Conservation (phyloP, 1,139 yeast genomes). For the Nakaseomyces delphensis region DNA sequence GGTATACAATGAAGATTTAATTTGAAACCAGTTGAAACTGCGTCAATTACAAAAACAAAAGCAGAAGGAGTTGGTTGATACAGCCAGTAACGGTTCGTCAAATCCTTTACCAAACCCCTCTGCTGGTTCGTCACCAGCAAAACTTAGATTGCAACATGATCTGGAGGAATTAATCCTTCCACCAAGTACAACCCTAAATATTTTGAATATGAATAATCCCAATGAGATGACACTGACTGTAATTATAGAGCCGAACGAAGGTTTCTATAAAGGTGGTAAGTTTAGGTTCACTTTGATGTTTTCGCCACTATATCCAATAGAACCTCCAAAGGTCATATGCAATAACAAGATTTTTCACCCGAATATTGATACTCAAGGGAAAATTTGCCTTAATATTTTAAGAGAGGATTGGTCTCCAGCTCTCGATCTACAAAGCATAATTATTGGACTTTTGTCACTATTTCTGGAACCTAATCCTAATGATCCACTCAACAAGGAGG, state of each 20-base stretch:
- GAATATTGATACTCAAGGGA: slow-evolving; percentile 82
- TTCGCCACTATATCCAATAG: slow-evolving; percentile 75
- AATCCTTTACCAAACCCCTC: neutral
- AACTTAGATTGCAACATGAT: slow-evolving; percentile 45
- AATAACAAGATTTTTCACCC: slow-evolving; percentile 78
- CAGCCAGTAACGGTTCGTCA: slow-evolving; percentile 6
- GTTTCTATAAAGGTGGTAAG: slow-evolving; percentile 61
- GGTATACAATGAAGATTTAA: too few relatives aligned
- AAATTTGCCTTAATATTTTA: slow-evolving; percentile 80
- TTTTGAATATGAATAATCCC: neutral
- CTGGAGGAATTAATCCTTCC: slow-evolving; percentile 65
- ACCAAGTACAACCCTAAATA: slow-evolving; percentile 44
- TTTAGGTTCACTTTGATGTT: slow-evolving; percentile 61
- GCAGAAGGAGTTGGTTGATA: slow-evolving; percentile 34
- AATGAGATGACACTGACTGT: slow-evolving; percentile 36
- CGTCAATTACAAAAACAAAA: slow-evolving; percentile 53
- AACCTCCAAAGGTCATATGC: slow-evolving; percentile 81
- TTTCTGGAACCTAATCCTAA: slow-evolving; percentile 86
- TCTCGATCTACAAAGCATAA: slow-evolving; percentile 66
- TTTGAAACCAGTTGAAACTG: slow-evolving; percentile 41
- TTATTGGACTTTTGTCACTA: slow-evolving; percentile 78
- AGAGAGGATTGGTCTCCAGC: slow-evolving; percentile 98
- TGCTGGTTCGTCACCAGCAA: slow-evolving; percentile 39
- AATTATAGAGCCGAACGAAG: slow-evolving; percentile 64
- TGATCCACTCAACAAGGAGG: slow-evolving; percentile 87